Evolutionary conservation across 1,284 basidiomycete species (phyloP).

Genomic region (Exsudoporus floridanus): DNA sequence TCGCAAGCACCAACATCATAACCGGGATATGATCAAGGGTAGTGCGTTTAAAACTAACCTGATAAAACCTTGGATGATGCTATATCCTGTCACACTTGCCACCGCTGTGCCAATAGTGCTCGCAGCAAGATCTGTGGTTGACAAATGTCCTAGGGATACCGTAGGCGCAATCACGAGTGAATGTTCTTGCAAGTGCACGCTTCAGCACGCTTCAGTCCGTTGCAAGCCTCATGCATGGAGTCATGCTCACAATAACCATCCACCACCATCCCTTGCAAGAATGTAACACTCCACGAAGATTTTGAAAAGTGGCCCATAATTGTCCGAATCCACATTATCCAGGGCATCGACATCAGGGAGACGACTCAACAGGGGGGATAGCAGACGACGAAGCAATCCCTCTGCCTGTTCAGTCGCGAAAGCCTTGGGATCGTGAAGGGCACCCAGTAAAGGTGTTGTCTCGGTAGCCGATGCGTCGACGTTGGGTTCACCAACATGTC

Average conservation of each 20-base stretch:
- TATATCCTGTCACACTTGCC: slow-evolving; percentile 30
- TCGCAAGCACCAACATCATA: neutral
- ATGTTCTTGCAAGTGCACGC: slow-evolving; percentile 27
- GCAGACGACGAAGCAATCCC: slow-evolving; percentile 19
- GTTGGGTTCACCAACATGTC: slow-evolving; percentile 1
- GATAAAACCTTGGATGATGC: slow-evolving; percentile 29
- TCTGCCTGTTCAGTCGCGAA: slow-evolving; percentile 23
- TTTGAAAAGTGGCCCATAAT: slow-evolving; percentile 9
- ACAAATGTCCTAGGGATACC: slow-evolving; percentile 29
- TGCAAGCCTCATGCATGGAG: neutral
- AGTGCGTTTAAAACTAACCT: slow-evolving; percentile 15
- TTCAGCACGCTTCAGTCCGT: slow-evolving; percentile 12
- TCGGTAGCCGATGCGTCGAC: slow-evolving; percentile 13
- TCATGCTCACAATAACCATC: slow-evolving; percentile 27
- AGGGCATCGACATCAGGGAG: slow-evolving; percentile 23
- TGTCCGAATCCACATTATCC: slow-evolving; percentile 14
- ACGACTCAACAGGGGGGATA: slow-evolving; percentile 16
- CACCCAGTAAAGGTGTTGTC: slow-evolving; percentile 29
- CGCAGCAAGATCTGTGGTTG: slow-evolving; percentile 30
- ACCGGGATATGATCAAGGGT: neutral
- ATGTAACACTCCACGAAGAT: slow-evolving; percentile 21
- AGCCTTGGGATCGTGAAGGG: slow-evolving; percentile 23
- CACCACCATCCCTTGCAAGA: slow-evolving; percentile 24
- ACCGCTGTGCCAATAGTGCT: slow-evolving; percentile 28
- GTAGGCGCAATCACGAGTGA: slow-evolving; percentile 29